Evolutionary conservation across 2,329 filamentous ascomycete species (phyloP).

Genomic region (Phaeosphaeriaceae sp.): DNA sequence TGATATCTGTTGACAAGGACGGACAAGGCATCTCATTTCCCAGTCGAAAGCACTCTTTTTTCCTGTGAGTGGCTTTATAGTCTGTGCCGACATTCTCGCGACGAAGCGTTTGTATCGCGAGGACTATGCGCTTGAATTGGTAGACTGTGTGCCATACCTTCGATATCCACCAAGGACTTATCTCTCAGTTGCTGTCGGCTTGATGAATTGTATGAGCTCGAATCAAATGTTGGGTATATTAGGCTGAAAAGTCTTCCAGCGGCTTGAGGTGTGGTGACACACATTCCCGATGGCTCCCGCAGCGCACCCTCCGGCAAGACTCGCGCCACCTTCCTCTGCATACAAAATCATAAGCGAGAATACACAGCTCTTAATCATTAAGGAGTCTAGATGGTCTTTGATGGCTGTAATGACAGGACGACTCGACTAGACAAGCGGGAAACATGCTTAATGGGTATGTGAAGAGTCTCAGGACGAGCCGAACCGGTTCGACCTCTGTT

Average conservation of each 20-base stretch:
- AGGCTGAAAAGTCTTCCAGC: conserved; percentile 1
- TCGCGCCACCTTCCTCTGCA: neutral
- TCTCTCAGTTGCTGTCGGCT: neutral
- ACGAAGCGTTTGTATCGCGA: neutral
- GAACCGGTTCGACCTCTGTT: neutral
- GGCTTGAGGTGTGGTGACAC: neutral
- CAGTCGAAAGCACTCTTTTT: neutral
- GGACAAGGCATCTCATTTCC: neutral
- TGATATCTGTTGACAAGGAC: neutral
- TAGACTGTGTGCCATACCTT: neutral
- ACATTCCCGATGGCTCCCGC: conserved; percentile 4
- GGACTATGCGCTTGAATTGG: neutral
- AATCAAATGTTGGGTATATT: neutral
- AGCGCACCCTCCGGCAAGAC: conserved; percentile 2
- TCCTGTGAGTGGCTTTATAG: neutral
- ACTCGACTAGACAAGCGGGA: neutral
- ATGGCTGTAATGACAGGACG: neutral
- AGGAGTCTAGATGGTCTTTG: neutral
- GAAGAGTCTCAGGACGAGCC: neutral
- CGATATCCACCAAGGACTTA: neutral
- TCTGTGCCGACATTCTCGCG: neutral
- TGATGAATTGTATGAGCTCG: neutral
- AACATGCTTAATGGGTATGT: neutral
- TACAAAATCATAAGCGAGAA: neutral
- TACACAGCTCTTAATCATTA: neutral